Evolutionary conservation across 441 rosid species (phyloP), one percentile per base, ranked within the genome.

Genomic region (Viola pubescens): DNA sequence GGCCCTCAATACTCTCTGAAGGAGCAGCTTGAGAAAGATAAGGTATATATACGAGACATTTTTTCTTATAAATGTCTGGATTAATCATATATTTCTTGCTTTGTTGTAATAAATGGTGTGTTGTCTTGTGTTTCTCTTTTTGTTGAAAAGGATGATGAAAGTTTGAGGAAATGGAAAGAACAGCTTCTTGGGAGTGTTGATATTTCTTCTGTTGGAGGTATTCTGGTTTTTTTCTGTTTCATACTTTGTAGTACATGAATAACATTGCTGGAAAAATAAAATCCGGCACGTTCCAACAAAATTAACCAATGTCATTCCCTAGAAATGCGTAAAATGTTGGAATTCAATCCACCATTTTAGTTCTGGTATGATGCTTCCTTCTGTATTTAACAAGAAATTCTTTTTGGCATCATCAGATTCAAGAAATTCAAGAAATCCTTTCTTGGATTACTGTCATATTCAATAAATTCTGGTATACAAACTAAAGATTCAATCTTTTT

Each of bases 21-120:
- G 59, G 76, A 75, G 60, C 76, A 72, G 14, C 75, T 70, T 56
- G 80, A 73, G 56, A 72, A 73, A 37, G 77, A 69, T 48, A 76
- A 72, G 77, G 77, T 42, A 41, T 59, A 26, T 26, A 26, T 26
- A 26, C 3, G 34, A 26, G 40, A 4, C 4, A 6, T 0, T 6
- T 8, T 4, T 8, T 6, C 11, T 37, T 9, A 26, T 26, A 13
- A 10, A 42, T 11, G 16, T 13, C 6, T 37, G 11, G 59, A 4
- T 10, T 37, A 9, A 37, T 37, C 0, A 11, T 3, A 3, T 38
- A 6, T 7, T 10, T 37, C 16, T 7, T 55, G 8, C 11, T 39
- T 12, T 1, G 3, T 12, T 48, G 2, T 12, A 13, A 4, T 4
- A 9, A 26, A 38, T 48, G 42, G 2, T 48, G 45, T 46, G 7